Evolutionary conservation across 148 eudicot genomes (phyloP).

Genomic region (Fallopia convolvulus): DNA sequence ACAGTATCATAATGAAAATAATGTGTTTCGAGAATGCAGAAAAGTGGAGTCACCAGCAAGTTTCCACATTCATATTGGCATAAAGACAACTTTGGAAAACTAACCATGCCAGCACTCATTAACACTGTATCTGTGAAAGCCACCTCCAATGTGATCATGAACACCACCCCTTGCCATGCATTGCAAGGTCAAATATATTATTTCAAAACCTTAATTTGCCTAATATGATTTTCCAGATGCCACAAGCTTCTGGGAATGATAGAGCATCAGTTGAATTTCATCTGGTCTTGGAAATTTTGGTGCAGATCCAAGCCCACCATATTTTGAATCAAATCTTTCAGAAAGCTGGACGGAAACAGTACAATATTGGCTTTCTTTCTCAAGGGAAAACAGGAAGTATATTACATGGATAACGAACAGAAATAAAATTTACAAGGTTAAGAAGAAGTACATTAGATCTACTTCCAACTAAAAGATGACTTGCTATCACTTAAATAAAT

Average conservation of each 20-base stretch:
- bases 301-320: conserved; percentile 87
- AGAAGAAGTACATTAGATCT: neutral
- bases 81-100: conserved; percentile 13
- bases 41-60: neutral
- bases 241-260: conserved; percentile 53
- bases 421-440: neutral
- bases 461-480: neutral
- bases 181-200: conserved; percentile 61
- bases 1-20: neutral
- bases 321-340: conserved; percentile 57
- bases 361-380: neutral
- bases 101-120: conserved; percentile 98
- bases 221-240: conserved; percentile 38
- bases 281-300: conserved; percentile 97
- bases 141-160: conserved; percentile 98
- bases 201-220: conserved; percentile 50
- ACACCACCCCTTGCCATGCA: conserved; percentile 93
- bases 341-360: conserved; percentile 41
- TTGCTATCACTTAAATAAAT: neutral
- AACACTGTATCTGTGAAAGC: conserved; percentile 97
- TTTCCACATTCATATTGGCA: neutral
- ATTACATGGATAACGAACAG: neutral
- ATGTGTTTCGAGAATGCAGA: neutral
- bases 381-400: too few species aligned
- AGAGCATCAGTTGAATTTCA: conserved; percentile 76